phyloP scores from a whole-genome alignment of 371 early-diverging fungal species.

The Mortierella sp. region DNA sequence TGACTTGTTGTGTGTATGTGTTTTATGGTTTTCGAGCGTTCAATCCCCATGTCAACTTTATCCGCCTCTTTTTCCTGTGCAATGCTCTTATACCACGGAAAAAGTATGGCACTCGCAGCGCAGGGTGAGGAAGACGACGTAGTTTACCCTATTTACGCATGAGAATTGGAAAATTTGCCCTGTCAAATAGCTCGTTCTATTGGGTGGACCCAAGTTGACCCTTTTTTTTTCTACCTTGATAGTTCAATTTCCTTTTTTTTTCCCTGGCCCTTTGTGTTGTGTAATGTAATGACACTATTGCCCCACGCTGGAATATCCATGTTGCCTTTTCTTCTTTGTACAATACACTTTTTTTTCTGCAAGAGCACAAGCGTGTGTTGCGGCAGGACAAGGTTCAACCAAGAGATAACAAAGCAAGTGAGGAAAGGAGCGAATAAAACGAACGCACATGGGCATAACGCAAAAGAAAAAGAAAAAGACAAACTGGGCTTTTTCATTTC shows the following conservation, averaged over 20 bases:
- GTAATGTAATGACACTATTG: background rate
- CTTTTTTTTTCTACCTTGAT: background rate
- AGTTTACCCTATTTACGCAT: background rate
- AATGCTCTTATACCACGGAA: background rate
- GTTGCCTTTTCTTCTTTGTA: background rate
- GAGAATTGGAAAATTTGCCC: background rate
- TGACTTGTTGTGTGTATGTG: background rate
- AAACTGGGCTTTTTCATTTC: background rate
- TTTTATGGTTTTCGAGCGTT: background rate
- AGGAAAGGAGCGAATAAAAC: background rate
- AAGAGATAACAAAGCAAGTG: background rate
- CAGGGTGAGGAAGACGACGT: background rate
- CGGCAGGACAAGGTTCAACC: conserved; percentile 2
- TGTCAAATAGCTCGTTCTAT: background rate
- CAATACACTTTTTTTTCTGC: background rate
- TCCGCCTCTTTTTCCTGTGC: background rate
- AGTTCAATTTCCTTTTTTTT: background rate
- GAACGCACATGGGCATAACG: background rate
- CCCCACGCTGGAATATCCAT: background rate
- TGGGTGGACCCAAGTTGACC: background rate
- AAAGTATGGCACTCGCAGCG: background rate
- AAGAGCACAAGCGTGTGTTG: background rate
- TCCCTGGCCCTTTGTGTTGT: background rate
- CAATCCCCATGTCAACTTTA: background rate
- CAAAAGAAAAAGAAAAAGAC: background rate